Evolutionary conservation across 495 filamentous ascomycete genomes (phyloP), one percentile per base, ranked within the genome.

Genomic region (Aeminium ludgeri): DNA sequence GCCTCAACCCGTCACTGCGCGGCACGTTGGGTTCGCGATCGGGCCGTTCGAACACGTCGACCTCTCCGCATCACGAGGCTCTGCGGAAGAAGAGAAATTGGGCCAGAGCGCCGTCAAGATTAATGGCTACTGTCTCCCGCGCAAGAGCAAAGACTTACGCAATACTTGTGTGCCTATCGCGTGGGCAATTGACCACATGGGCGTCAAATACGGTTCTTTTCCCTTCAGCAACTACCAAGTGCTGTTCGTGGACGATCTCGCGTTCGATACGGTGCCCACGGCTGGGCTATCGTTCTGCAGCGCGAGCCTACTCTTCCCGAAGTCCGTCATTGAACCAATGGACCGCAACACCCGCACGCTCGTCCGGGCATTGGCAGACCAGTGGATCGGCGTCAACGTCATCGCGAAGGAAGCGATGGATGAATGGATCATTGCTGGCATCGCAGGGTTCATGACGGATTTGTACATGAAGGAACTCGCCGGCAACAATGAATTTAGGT

Each of bases 21-120:
- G 83, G 39, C 85, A 96, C 53, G 74, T 99, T 50, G 83, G 84
- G 2, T 87, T 99, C 56, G 81, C 80, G 10, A 70, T 95, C 20
- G 89, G 91, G 0, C 89, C 91, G 11, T 99, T 99, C 55, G 85
- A 95, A 55, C 77, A 85, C 51, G 72, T 94, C 36, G 84, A 95
- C 53, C 63, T 99, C 7, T 78, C 82, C 6, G 81, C 89, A 49
- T 92, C 82, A 52, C 76, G 91, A 13, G 83, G 85, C 38, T 81
- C 80, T 43, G 82, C 87, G 40, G 82, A 89, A 38, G 91, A 95
- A 49, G 86, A 87, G 51, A 80, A 82, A 48, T 73, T 96, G 37
- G 82, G 82, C 6, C 69, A 73, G 31, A 83, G 83, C 50, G 83
- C 83, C 2, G 71, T 89, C 40, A 82, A 81, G 36, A 67, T 96